Conservation (phyloP, 176 grass and related monocot species). For the Bothriochloa decipiens region DNA sequence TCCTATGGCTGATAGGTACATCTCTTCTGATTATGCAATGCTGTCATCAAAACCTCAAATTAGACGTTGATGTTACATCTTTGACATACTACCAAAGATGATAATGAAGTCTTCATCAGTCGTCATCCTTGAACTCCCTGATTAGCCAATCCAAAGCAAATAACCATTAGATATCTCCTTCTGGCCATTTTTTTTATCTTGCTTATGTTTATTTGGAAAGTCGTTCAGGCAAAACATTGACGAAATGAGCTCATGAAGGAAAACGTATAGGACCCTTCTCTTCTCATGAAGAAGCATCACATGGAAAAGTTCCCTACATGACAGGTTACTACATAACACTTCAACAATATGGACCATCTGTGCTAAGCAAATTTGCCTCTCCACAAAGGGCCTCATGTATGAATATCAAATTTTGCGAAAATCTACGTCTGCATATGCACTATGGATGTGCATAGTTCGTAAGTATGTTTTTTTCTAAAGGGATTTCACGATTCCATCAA, state of each 20-base stretch:
- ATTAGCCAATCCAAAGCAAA: background rate
- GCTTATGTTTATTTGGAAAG: background rate
- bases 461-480: too few species aligned
- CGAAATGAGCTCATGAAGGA: background rate
- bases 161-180: background rate
- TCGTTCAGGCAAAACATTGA: background rate
- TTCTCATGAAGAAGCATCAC: background rate
- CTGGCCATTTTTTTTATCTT: background rate
- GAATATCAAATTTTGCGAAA: background rate
- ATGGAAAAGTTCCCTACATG: background rate
- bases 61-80: constrained; percentile 15
- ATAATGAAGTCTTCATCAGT: constrained; percentile 36
- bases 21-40: background rate
- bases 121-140: constrained; percentile 88
- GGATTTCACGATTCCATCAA: too few species aligned
- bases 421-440: background rate
- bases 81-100: background rate
- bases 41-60: constrained; percentile 6
- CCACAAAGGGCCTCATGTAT: background rate
- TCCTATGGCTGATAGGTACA: constrained; percentile 23
- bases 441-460: too few species aligned
- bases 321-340: background rate
- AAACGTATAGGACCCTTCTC: background rate
- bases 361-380: constrained; percentile 2
- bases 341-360: background rate